phyloP scores from a whole-genome alignment of 345 rosid species.

The Pugionium cornutum region DNA sequence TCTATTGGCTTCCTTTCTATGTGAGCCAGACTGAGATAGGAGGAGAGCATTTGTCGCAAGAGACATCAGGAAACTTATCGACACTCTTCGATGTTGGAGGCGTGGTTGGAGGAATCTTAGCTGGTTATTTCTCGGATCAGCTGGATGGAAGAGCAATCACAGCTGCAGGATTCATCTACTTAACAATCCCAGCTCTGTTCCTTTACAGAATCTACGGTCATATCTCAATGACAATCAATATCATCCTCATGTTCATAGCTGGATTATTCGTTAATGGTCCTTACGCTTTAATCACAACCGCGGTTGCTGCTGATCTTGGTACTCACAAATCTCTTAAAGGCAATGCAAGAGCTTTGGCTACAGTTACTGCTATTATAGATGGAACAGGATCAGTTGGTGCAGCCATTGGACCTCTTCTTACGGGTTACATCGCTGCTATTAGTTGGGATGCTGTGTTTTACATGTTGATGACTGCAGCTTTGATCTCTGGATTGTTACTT shows the following conservation, averaged over 20 bases:
- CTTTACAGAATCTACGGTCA: slow-evolving; percentile 78
- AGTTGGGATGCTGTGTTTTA: slow-evolving; percentile 90
- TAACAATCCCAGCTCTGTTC: slow-evolving; percentile 81
- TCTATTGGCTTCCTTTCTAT: slow-evolving; percentile 96
- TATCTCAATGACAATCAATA: slow-evolving; percentile 59
- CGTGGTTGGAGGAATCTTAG: slow-evolving; percentile 83
- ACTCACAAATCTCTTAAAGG: slow-evolving; percentile 86
- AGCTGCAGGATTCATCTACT: slow-evolving; percentile 82
- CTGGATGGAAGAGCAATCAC: slow-evolving; percentile 82
- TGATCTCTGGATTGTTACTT: slow-evolving; percentile 75
- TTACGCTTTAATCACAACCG: slow-evolving; percentile 89
- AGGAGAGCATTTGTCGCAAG: slow-evolving; percentile 71
- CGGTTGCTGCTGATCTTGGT: slow-evolving; percentile 91
- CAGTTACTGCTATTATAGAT: slow-evolving; percentile 90
- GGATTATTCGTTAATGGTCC: slow-evolving; percentile 96
- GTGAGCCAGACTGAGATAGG: slow-evolving; percentile 69
- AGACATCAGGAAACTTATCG: slow-evolving; percentile 77
- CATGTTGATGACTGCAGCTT: slow-evolving; percentile 85
- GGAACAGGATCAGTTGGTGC: slow-evolving; percentile 99
- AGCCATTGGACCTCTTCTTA: slow-evolving; percentile 80
- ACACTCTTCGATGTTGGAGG: slow-evolving; percentile 92
- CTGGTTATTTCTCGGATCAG: slow-evolving; percentile 86
- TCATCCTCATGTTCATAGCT: slow-evolving; percentile 64
- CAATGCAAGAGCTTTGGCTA: slow-evolving; percentile 86
- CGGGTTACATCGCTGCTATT: slow-evolving; percentile 73